Percentiles rank a stretch among this genome's conserved stretches.
phyloP scores from a whole-genome alignment of 2,329 filamentous ascomycete genomes.

The Fusarium longipes region DNA sequence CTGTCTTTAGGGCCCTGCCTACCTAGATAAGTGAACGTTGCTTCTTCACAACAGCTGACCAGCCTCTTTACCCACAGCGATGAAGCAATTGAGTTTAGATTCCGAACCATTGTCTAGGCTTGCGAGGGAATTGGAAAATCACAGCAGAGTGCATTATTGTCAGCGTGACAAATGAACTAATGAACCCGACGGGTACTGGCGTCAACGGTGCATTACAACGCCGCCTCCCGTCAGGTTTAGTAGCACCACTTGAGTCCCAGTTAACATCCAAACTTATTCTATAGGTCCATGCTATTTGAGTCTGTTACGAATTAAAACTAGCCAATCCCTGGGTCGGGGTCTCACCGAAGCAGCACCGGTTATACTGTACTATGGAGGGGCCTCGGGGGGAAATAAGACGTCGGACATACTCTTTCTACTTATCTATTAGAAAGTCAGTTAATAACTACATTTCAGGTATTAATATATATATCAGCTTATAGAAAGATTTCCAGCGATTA shows the following conservation, averaged over 20 bases:
- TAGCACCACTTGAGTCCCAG: neutral
- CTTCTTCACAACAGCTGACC: neutral
- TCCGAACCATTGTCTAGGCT: neutral
- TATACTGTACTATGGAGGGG: no score
- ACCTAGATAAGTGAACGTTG: neutral
- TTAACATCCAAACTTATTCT: neutral
- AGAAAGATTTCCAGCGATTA: no score
- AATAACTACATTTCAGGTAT: no score
- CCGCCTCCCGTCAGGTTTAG: constrained; percentile 11
- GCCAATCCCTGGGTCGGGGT: neutral
- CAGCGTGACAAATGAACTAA: neutral
- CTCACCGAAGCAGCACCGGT: neutral
- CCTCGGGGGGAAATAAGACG: no score
- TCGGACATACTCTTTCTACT: no score
- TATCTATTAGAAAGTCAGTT: no score
- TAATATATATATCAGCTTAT: no score
- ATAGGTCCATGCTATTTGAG: neutral
- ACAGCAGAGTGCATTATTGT: neutral
- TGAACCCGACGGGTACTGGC: constrained; percentile 16
- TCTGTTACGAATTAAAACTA: no score
- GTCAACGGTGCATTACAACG: constrained; percentile 7
- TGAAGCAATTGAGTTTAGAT: neutral
- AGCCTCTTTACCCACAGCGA: neutral
- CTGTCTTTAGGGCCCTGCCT: neutral
- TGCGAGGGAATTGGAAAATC: neutral